These are phyloP conservation scores for Passiflora organensis DNA, from an alignment of 345 rosid species.

Conservation along the genomic window DNA sequence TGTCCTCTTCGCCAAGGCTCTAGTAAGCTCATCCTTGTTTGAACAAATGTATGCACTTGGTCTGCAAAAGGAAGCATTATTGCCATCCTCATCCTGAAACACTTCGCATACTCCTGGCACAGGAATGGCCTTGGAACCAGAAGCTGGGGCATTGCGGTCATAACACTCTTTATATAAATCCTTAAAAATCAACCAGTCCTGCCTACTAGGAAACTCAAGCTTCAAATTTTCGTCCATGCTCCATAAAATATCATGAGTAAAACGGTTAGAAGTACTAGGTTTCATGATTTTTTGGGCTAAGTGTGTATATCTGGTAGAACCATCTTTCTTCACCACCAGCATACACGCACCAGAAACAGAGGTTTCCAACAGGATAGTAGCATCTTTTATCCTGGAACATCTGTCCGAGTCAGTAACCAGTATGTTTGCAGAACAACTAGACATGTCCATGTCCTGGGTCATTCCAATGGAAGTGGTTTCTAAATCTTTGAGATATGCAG, in stretches of 20 bases:
- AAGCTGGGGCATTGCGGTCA: constrained; percentile 51
- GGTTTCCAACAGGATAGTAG: constrained; percentile 43
- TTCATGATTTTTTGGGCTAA: constrained; percentile 59
- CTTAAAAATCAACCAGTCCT: constrained; percentile 81
- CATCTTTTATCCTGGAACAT: constrained; percentile 72
- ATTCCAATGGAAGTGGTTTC: too few relatives aligned
- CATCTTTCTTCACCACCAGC: constrained; percentile 57
- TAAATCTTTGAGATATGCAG: too few relatives aligned
- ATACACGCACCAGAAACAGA: constrained; percentile 61
- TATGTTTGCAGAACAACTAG: constrained; percentile 56
- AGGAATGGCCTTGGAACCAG: constrained; percentile 57
- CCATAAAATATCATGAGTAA: constrained; percentile 70
- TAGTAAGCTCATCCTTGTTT: constrained; percentile 62
- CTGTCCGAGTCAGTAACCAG: constrained; percentile 55
- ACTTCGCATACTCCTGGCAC: constrained; percentile 77
- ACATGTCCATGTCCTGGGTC: constrained; percentile 31
- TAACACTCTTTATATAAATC: constrained; percentile 78
- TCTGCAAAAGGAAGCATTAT: constrained; percentile 36
- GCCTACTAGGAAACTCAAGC: constrained; percentile 67
- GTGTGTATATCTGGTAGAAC: constrained; percentile 34
- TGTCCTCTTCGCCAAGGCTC: constrained; percentile 59
- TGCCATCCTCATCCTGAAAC: constrained; percentile 33
- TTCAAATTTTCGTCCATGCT: constrained; percentile 68
- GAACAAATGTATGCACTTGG: constrained; percentile 56
- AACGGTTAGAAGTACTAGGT: constrained; percentile 52